Evolutionary conservation across 441 rosid genomes (phyloP).

Genomic region (Brassica hybrid): DNA sequence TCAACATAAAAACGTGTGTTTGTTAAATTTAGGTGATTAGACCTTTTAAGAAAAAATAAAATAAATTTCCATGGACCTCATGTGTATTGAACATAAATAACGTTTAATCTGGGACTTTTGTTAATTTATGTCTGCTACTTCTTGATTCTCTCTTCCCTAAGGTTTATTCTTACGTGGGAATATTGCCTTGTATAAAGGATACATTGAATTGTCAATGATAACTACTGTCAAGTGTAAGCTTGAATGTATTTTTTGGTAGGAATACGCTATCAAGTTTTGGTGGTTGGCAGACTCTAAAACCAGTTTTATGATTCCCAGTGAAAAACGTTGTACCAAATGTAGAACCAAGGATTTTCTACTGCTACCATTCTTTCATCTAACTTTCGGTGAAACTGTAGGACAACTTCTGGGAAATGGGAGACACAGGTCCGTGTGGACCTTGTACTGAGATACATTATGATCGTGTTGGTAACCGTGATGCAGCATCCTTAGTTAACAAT

Average conservation of each 20-base stretch:
- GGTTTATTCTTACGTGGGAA: background rate
- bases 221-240: constrained; percentile 5
- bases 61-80: background rate
- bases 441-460: constrained; percentile 98
- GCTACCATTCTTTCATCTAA: constrained; percentile 21
- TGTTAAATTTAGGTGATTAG: constrained; percentile 1
- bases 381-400: constrained; percentile 55
- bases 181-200: background rate
- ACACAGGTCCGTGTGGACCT: constrained; percentile 99
- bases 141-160: background rate
- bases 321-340: constrained; percentile 9
- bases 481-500: constrained; percentile 82
- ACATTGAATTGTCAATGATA: background rate
- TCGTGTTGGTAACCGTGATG: constrained; percentile 86
- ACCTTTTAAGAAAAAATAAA: background rate
- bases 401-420: constrained; percentile 99
- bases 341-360: constrained; percentile 8
- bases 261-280: constrained; percentile 2
- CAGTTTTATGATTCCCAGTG: constrained; percentile 8
- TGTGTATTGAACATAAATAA: background rate
- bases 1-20: background rate
- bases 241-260: constrained; percentile 13
- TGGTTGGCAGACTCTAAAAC: constrained; percentile 15
- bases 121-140: background rate
- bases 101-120: background rate